Conservation (phyloP, 768 basidiomycete genomes). For the Lactarius psammicola region DNA sequence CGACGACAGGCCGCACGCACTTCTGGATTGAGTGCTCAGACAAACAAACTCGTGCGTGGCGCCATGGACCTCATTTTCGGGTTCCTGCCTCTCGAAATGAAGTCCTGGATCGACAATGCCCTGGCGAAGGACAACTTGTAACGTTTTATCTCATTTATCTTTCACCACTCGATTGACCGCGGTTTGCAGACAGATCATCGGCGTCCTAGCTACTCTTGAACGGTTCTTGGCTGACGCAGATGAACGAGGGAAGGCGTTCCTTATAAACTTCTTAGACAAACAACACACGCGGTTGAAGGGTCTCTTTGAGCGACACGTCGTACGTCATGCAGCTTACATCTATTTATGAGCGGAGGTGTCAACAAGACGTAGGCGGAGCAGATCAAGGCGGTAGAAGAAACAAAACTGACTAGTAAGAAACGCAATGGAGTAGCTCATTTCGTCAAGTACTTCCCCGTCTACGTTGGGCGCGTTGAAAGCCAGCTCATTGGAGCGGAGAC, state of each 20-base stretch:
- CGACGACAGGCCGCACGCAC: conserved; percentile 82
- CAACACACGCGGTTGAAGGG: conserved; percentile 75
- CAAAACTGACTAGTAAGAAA: conserved; percentile 89
- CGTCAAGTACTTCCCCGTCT: conserved; percentile 89
- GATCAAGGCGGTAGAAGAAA: conserved; percentile 84
- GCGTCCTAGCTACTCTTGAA: conserved; percentile 77
- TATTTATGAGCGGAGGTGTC: conserved; percentile 10
- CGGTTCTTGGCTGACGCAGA: conserved; percentile 74
- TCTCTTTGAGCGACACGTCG: conserved; percentile 75
- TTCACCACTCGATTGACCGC: not conserved
- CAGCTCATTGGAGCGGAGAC: conserved; percentile 78
- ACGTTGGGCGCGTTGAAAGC: conserved; percentile 76
- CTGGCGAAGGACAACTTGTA: conserved; percentile 76
- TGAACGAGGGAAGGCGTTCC: conserved; percentile 73
- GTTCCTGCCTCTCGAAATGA: conserved; percentile 81
- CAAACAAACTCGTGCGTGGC: conserved; percentile 76
- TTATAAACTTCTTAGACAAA: conserved; percentile 71
- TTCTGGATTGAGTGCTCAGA: conserved; percentile 62
- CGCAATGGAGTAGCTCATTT: conserved; percentile 90
- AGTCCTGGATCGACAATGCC: conserved; percentile 79
- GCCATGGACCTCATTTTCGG: conserved; percentile 96
- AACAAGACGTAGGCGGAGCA: conserved; percentile 64
- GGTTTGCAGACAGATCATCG: conserved; percentile 71
- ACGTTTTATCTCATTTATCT: conserved; percentile 24
- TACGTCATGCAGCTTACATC: conserved; percentile 38